A percentile compares a stretch with the other conserved stretches of the same genome.
Conservation (phyloP, 2,329 filamentous ascomycete species). For the Myriosclerotinia curreyana region DNA sequence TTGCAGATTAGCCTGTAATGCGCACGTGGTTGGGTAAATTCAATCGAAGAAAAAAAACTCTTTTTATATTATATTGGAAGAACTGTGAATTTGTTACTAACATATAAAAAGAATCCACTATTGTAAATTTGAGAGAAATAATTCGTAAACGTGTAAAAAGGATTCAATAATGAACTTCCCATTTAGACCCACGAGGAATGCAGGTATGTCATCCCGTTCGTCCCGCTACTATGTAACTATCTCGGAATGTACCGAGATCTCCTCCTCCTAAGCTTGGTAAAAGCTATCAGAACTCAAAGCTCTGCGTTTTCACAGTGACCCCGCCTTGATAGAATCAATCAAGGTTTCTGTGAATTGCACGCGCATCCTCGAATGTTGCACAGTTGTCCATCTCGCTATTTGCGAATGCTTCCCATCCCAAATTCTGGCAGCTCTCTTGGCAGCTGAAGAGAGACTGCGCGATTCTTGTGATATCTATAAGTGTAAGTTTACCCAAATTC, state of each 20-base stretch:
- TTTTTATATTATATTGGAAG: too few relatives aligned
- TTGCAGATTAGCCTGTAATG: neutral
- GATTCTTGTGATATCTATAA: too few relatives aligned
- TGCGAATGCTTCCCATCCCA: constrained; percentile 10
- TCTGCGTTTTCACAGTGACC: constrained; percentile 1
- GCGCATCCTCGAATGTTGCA: constrained; percentile 7
- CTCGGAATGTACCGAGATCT: neutral
- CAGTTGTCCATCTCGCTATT: neutral
- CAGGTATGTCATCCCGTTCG: neutral
- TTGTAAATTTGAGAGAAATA: neutral
- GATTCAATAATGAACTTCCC: too few relatives aligned
- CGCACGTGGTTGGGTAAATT: neutral
- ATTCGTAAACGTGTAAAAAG: neutral
- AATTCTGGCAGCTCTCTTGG: neutral
- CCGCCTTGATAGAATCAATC: neutral
- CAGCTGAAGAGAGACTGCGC: neutral
- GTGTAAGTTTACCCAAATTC: too few relatives aligned
- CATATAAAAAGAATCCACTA: too few relatives aligned
- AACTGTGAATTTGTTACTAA: too few relatives aligned
- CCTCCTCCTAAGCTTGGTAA: neutral
- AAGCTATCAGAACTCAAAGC: neutral
- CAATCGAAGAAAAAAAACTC: too few relatives aligned
- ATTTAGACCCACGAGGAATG: neutral
- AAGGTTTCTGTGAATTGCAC: neutral
- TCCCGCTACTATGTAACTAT: neutral